phyloP scores from a whole-genome alignment of 306 rosid species.

The Vigna mungo region DNA sequence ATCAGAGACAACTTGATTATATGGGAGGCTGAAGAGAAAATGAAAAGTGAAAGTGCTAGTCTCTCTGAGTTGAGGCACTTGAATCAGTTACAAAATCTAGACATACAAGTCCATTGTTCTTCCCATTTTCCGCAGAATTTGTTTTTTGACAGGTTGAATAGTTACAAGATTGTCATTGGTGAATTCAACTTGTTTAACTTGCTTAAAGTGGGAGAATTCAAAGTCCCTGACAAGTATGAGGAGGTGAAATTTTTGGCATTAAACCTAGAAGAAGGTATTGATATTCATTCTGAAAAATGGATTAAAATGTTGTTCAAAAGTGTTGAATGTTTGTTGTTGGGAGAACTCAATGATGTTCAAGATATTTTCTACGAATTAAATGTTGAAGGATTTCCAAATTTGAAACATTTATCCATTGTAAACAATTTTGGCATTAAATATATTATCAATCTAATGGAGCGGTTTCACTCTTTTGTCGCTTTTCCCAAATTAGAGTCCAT shows the following conservation, averaged over 20 bases:
- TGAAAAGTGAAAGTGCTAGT: not conserved
- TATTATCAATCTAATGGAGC: too few relatives aligned
- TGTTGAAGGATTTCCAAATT: constrained; percentile 41
- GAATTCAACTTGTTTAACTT: constrained; percentile 8
- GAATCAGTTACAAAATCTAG: constrained; percentile 3
- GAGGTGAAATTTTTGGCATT: constrained; percentile 37
- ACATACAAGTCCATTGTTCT: not conserved
- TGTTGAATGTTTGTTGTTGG: constrained; percentile 47
- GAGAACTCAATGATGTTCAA: constrained; percentile 33
- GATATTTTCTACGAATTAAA: constrained; percentile 35
- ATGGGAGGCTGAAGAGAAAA: constrained; percentile 34
- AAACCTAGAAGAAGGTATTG: constrained; percentile 7
- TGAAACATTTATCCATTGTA: constrained; percentile 39
- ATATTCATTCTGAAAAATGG: constrained; percentile 35
- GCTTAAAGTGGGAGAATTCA: not conserved
- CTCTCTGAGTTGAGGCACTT: constrained; percentile 38
- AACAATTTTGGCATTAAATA: too few relatives aligned
- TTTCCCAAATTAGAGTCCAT: too few relatives aligned
- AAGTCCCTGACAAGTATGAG: constrained; percentile 20
- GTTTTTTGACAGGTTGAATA: constrained; percentile 30
- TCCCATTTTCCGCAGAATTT: not conserved
- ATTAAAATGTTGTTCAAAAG: constrained; percentile 44
- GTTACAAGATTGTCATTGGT: constrained; percentile 49
- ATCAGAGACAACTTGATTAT: constrained; percentile 39
- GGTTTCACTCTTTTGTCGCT: too few relatives aligned